Evolutionary conservation across 306 rosid species (phyloP).

Genomic region (Potentilla sterilis): DNA sequence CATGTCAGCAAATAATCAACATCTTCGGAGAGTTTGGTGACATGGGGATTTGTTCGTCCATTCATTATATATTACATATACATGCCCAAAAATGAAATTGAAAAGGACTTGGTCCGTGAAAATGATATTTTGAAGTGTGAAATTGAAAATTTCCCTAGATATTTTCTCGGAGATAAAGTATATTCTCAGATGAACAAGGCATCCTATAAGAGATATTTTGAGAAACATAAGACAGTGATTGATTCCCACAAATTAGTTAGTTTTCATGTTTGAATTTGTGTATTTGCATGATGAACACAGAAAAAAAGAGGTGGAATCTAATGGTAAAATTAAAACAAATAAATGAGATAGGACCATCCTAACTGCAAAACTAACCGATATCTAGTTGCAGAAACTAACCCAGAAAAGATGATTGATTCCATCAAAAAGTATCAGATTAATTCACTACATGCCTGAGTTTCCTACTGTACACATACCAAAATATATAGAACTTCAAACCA

Average conservation of each 20-base stretch:
- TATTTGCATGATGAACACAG: not conserved
- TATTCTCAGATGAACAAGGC: not conserved
- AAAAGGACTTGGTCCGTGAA: not conserved
- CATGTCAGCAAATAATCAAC: not conserved
- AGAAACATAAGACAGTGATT: not conserved
- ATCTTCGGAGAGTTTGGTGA: not conserved
- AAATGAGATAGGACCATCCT: not conserved
- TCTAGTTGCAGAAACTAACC: not conserved
- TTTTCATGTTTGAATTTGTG: not conserved
- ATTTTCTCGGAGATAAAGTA: not conserved
- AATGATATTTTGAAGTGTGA: not conserved
- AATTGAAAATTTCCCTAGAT: not conserved
- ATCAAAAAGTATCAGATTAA: not conserved
- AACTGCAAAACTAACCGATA: not conserved
- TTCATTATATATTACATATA: not conserved
- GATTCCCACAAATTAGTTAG: not conserved
- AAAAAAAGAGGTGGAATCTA: not conserved
- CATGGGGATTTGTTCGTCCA: not conserved
- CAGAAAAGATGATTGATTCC: not conserved
- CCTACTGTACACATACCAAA: constrained; percentile 15
- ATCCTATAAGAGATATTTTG: not conserved
- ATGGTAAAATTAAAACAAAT: not conserved
- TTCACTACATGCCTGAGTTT: not conserved
- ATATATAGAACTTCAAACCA: not conserved
- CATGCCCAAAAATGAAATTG: not conserved